These are phyloP conservation scores for Paramecium octaurelia DNA, from an alignment of 73 alveolate genomes.

Conservation along the genomic window DNA sequence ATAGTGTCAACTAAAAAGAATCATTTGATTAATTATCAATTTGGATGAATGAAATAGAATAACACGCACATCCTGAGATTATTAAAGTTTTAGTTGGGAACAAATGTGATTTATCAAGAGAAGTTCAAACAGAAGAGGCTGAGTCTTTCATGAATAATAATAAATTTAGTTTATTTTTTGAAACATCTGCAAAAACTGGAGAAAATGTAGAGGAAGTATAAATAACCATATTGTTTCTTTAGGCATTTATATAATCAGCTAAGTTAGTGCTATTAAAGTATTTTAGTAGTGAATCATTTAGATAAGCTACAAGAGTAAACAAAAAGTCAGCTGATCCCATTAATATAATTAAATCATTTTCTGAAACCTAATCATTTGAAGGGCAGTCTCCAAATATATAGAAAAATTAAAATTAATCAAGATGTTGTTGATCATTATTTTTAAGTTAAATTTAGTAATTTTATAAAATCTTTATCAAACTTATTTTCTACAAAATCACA, in stretches of 20 bases:
- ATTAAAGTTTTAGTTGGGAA: conserved; percentile 20
- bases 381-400: background rate
- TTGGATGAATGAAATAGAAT: background rate
- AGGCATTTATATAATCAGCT: conserved; percentile 13
- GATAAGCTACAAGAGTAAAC: background rate
- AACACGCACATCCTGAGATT: background rate
- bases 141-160: background rate
- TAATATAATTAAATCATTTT: background rate
- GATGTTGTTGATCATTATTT: background rate
- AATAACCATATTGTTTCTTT: background rate
- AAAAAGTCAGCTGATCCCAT: background rate
- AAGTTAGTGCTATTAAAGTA: background rate
- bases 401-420: background rate
- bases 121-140: background rate
- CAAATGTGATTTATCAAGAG: background rate
- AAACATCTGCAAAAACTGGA: conserved; percentile 47
- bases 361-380: background rate
- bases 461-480: background rate
- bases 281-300: background rate
- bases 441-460: background rate
- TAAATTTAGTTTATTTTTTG: background rate
- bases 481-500: background rate
- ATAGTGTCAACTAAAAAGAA: background rate
- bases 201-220: background rate
- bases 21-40: background rate